Evolutionary conservation across 805 yeast genomes (phyloP).

Genomic region (Wickerhamomyces bisporus): DNA sequence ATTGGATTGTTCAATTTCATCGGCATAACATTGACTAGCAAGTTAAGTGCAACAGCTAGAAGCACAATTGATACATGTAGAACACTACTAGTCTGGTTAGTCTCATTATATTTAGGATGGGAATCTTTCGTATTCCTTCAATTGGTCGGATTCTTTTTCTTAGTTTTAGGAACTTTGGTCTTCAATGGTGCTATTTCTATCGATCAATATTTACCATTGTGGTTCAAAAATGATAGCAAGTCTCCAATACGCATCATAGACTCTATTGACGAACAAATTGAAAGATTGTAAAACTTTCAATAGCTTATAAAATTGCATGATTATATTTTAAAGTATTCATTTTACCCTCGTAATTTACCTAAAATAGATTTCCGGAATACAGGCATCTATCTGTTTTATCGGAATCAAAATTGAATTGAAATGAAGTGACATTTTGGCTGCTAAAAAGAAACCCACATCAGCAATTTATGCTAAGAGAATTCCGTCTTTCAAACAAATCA

Average conservation of each 20-base stretch:
- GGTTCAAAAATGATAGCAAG: conserved; percentile 32
- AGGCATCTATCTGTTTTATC: neutral
- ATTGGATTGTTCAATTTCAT: conserved; percentile 69
- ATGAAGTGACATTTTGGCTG: too few relatives aligned
- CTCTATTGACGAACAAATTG: conserved; percentile 37
- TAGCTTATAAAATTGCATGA: too few relatives aligned
- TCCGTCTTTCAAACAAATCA: neutral
- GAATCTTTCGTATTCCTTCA: conserved; percentile 62
- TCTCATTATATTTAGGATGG: conserved; percentile 71
- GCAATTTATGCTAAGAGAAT: neutral
- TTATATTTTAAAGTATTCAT: too few relatives aligned
- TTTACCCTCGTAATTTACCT: neutral
- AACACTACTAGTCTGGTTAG: conserved; percentile 69
- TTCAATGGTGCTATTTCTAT: conserved; percentile 67
- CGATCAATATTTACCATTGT: conserved; percentile 43
- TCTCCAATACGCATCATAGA: conserved; percentile 26
- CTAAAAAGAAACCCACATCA: too few relatives aligned
- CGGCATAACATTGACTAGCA: conserved; percentile 64
- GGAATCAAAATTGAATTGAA: neutral
- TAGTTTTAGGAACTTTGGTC: conserved; percentile 68
- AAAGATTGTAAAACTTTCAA: conserved; percentile 31
- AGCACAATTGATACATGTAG: conserved; percentile 77
- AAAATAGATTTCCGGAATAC: too few relatives aligned
- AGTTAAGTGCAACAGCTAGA: conserved; percentile 68
- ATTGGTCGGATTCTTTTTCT: conserved; percentile 52